Base-by-base conservation (phyloP, 2,329 filamentous ascomycete species). In the Colletotrichum cordylinicola region DNA sequence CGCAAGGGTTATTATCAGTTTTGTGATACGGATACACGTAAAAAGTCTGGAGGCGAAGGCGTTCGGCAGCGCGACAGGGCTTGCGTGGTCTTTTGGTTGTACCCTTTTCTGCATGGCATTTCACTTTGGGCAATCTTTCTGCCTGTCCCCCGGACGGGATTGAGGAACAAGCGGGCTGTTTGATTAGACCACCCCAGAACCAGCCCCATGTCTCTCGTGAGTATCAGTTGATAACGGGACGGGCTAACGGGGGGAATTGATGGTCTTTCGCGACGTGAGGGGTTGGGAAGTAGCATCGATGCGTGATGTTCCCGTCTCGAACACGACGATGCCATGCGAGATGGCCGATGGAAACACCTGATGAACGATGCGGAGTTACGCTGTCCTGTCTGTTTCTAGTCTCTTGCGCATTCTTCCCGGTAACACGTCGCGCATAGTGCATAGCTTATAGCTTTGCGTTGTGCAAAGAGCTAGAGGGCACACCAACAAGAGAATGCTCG, bases 251-350 rank as follows among this genome's bases (percentile, higher is more conserved):
- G 16, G 60, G 15, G 56, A 18, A 27, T 56, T 3, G 8, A 15
- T 27, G 24, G 52, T 56, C 18, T 33, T 33, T 33, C 15, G 39
- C 39, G 55, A 29, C 4, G 55, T 58, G 24, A 61, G 58, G 27
- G 27, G 37, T 56, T 65, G 27, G 24, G 60, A 48, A 55, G 43
- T 33, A 35, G n/a, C 55, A 69, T 58, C 65, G 70, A 43, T 27
- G 62, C 62, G 62, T 65, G 62, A 48, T 62, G 16, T 55, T 55
- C 29, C 48, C 60, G 43, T 21, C 27, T 48, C 24, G 27, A 29
- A 70, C 68, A 29, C 60, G 43, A 71, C 66, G 70, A 73, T 62
- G 65, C 55, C 69, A 55, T 64, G 72, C 72, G 27, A 72, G 72
- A 75, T 33, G 69, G 16, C 69, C 72, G 69, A 75, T 72, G 72